phyloP scores from a whole-genome alignment of 192 early-diverging fungal genomes.

The Mortierella hygrophila region DNA sequence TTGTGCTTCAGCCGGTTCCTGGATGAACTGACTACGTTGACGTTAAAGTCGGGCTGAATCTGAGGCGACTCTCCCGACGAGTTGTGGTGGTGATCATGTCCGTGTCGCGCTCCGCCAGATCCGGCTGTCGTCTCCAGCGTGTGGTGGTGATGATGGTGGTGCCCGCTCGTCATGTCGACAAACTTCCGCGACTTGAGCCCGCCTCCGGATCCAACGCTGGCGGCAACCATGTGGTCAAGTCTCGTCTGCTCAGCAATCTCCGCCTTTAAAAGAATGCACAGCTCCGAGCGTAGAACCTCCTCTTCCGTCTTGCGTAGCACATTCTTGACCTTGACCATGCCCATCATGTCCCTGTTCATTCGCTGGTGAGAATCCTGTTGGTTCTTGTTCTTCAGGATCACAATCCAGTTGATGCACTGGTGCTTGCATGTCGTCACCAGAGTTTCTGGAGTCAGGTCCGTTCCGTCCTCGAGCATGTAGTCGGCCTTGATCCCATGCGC shows the following conservation, averaged over 20 bases:
- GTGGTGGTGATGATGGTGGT: slow-evolving; percentile 19
- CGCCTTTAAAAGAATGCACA: slow-evolving; percentile 69
- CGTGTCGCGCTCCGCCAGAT: slow-evolving; percentile 44
- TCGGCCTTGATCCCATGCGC: slow-evolving; percentile 82
- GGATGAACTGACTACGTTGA: slow-evolving; percentile 60
- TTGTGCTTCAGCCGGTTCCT: slow-evolving; percentile 70
- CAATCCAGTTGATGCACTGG: slow-evolving; percentile 84
- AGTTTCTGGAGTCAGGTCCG: slow-evolving; percentile 76
- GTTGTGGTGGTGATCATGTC: slow-evolving; percentile 54
- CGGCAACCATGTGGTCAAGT: slow-evolving; percentile 67
- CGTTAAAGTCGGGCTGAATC: slow-evolving; percentile 53
- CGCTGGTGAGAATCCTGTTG: slow-evolving; percentile 30
- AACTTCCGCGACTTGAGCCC: slow-evolving; percentile 20
- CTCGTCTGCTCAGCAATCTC: slow-evolving; percentile 78
- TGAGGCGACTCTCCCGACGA: slow-evolving; percentile 52
- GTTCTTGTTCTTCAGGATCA: slow-evolving; percentile 74
- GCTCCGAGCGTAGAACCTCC: slow-evolving; percentile 69
- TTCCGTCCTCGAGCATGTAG: slow-evolving; percentile 81
- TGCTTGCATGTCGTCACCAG: slow-evolving; percentile 71
- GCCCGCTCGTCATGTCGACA: slow-evolving; percentile 10
- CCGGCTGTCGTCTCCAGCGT: slow-evolving; percentile 22
- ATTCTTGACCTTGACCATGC: slow-evolving; percentile 80
- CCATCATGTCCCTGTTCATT: slow-evolving; percentile 40
- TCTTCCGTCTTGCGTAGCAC: slow-evolving; percentile 77
- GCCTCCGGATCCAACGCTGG: slow-evolving; percentile 45